phyloP scores from a whole-genome alignment of 768 basidiomycete species.

The Coprinellus micaceus region DNA sequence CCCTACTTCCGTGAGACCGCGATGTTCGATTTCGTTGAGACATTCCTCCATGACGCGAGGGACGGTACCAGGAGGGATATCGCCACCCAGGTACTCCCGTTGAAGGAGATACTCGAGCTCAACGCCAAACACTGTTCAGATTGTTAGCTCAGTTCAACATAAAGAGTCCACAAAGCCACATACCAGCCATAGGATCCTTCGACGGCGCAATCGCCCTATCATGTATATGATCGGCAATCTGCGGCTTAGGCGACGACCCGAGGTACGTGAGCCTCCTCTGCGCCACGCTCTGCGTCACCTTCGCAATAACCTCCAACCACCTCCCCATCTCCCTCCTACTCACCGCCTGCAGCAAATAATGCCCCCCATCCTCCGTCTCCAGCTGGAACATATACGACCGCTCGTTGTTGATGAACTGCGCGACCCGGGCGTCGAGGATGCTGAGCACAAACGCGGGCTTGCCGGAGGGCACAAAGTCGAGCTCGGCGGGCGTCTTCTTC shows the following conservation, averaged over 20 bases:
- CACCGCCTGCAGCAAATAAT: conserved; percentile 73
- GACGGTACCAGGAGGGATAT: conserved; percentile 53
- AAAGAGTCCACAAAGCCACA: conserved; percentile 20
- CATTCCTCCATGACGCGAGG: conserved; percentile 66
- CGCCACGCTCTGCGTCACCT: conserved; percentile 68
- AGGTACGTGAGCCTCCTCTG: conserved; percentile 80
- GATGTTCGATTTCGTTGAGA: conserved; percentile 65
- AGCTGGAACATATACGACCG: conserved; percentile 81
- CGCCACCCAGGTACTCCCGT: conserved; percentile 53
- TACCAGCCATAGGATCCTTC: conserved; percentile 74
- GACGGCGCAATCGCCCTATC: conserved; percentile 53
- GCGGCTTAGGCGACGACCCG: conserved; percentile 69
- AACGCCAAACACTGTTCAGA: conserved; percentile 70
- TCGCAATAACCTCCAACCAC: conserved; percentile 75
- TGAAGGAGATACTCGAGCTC: conserved; percentile 66
- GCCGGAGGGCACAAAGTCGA: conserved; percentile 68
- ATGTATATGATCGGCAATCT: conserved; percentile 71
- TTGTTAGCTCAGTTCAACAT: conserved; percentile 8
- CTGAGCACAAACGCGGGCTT: conserved; percentile 77
- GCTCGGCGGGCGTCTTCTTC: conserved; percentile 64
- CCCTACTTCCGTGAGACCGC: conserved; percentile 77
- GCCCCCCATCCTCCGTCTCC: conserved; percentile 84
- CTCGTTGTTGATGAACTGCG: conserved; percentile 73
- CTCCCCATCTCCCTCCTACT: conserved; percentile 67
- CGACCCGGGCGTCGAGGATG: conserved; percentile 66